These are phyloP conservation scores for Pezicula rhizophila DNA, from an alignment of 2,329 filamentous ascomycete species.

Conservation along the genomic window DNA sequence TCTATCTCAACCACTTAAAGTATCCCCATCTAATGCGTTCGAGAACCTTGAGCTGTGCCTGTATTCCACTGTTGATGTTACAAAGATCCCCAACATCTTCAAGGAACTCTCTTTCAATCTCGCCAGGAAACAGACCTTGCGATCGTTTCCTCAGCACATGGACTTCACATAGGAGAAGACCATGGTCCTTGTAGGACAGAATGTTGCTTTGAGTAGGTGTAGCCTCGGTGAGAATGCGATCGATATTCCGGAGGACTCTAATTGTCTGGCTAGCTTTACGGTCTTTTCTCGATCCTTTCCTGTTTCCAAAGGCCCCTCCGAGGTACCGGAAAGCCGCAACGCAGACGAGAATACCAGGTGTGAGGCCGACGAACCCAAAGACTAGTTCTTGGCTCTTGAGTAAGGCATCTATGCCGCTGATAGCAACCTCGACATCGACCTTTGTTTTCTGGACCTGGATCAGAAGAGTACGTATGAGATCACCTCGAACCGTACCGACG, in stretches of 20 bases:
- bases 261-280: slow-evolving; percentile 65
- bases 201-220: slow-evolving; percentile 66
- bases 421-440: slow-evolving; percentile 92
- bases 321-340: slow-evolving; percentile 71
- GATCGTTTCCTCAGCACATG: slow-evolving; percentile 73
- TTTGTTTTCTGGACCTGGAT: slow-evolving; percentile 99
- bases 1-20: slow-evolving; percentile 58
- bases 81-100: slow-evolving; percentile 84
- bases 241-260: slow-evolving; percentile 78
- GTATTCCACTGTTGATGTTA: slow-evolving; percentile 70
- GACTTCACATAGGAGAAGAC: slow-evolving; percentile 81
- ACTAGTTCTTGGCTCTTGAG: slow-evolving; percentile 95
- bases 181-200: slow-evolving; percentile 87
- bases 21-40: slow-evolving; percentile 89
- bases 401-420: slow-evolving; percentile 89
- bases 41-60: slow-evolving; percentile 71
- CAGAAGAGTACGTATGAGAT: slow-evolving; percentile 81
- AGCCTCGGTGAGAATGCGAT: slow-evolving; percentile 68
- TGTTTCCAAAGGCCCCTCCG: slow-evolving; percentile 60
- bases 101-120: slow-evolving; percentile 76
- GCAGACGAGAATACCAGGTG: slow-evolving; percentile 84
- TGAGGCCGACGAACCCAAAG: slow-evolving; percentile 94
- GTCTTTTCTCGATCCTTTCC: slow-evolving; percentile 60
- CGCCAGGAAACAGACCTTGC: slow-evolving; percentile 60
- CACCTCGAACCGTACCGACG: slow-evolving; percentile 74